Conservation (phyloP, 2,329 filamentous ascomycete genomes). For the Cladophialophora immunda region DNA sequence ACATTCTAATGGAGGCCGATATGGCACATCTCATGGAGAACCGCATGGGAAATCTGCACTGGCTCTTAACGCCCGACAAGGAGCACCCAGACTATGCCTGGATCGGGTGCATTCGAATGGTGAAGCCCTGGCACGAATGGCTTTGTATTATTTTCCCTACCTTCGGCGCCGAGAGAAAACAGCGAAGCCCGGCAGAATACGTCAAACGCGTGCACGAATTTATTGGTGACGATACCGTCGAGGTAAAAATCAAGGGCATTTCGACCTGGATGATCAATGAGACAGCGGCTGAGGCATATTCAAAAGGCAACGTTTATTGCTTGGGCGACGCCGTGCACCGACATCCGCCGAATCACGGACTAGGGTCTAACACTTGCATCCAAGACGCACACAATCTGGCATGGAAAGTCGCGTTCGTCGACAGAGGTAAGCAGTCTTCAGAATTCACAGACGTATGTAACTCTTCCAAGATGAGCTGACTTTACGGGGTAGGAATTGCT, state of each 20-base stretch:
- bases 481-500: constrained; percentile 18
- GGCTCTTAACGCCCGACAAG: constrained; percentile 64
- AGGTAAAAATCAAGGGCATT: constrained; percentile 60
- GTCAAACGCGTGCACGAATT: constrained; percentile 56
- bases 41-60: constrained; percentile 67
- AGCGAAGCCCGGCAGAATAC: constrained; percentile 58
- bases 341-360: constrained; percentile 47
- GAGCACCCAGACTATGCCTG: constrained; percentile 62
- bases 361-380: constrained; percentile 50
- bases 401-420: constrained; percentile 47
- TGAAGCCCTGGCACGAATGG: constrained; percentile 71
- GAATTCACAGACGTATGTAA: not conserved
- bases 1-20: constrained; percentile 61
- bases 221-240: constrained; percentile 63
- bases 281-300: constrained; percentile 66
- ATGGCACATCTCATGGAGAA: constrained; percentile 58
- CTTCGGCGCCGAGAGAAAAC: constrained; percentile 45
- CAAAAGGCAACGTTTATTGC: constrained; percentile 55
- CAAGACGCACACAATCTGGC: constrained; percentile 49
- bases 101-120: constrained; percentile 64
- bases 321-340: constrained; percentile 50
- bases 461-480: too few relatives aligned
- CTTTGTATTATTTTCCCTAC: constrained; percentile 63
- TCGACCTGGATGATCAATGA: constrained; percentile 70
- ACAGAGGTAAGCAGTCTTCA: constrained; percentile 44